Evolutionary conservation across 2,329 filamentous ascomycete genomes (phyloP).

Genomic region (Balansia obtecta): DNA sequence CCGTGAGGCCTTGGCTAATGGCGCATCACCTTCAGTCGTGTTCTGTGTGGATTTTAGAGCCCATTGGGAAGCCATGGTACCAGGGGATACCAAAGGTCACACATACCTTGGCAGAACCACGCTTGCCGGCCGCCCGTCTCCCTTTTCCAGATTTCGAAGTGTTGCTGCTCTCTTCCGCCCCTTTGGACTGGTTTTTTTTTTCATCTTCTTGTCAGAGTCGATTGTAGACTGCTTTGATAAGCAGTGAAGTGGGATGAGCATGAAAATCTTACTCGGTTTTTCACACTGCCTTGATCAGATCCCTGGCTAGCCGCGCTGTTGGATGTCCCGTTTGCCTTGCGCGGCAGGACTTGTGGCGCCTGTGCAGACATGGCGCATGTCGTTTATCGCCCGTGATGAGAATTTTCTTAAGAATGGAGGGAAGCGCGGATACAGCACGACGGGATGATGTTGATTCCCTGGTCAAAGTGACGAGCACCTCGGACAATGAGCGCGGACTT

Average conservation of each 20-base stretch:
- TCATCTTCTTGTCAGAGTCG: constrained; percentile 1
- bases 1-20: constrained; percentile 16
- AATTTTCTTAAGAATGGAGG: background rate
- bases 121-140: constrained; percentile 17
- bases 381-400: background rate
- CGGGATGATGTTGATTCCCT: background rate
- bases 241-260: background rate
- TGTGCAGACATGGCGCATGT: constrained; percentile 25
- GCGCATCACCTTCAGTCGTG: constrained; percentile 15
- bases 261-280: constrained; percentile 6
- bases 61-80: background rate
- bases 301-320: constrained; percentile 12
- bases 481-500: too few relatives aligned
- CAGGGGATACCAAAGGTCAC: background rate
- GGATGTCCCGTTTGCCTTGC: constrained; percentile 21
- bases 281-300: constrained; percentile 14
- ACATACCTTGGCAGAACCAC: constrained; percentile 17
- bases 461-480: background rate
- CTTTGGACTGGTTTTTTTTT: constrained; percentile 13
- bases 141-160: constrained; percentile 11
- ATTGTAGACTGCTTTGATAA: background rate
- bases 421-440: background rate
- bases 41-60: constrained; percentile 1
- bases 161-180: constrained; percentile 11
- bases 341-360: constrained; percentile 23